Evolutionary conservation across 2,329 filamentous ascomycete species (phyloP).

Genomic region (Calonectria leucothoes): DNA sequence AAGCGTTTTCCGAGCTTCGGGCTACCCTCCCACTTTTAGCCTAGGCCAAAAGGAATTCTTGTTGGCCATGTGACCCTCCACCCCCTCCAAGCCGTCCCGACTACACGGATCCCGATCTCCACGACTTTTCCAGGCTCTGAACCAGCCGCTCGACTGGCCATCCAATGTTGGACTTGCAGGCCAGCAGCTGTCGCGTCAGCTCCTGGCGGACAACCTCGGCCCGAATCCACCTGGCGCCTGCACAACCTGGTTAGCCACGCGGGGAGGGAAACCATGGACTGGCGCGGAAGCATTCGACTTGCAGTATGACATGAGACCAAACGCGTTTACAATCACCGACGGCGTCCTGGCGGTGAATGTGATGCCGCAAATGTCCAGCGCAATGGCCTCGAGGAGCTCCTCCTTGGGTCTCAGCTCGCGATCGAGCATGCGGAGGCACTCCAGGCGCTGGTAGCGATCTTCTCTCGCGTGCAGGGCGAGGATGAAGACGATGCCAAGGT

Average conservation of each 20-base stretch:
- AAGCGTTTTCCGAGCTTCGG: constrained; percentile 41
- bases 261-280: neutral
- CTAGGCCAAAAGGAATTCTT: neutral
- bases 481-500: constrained; percentile 50
- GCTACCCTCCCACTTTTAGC: constrained; percentile 30
- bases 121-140: constrained; percentile 42
- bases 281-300: constrained; percentile 35
- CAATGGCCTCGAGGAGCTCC: constrained; percentile 47
- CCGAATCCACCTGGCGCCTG: constrained; percentile 48
- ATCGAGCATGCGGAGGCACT: neutral
- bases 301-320: constrained; percentile 61
- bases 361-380: constrained; percentile 55
- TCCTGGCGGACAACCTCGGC: constrained; percentile 44
- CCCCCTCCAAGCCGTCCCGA: neutral
- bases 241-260: too few species aligned
- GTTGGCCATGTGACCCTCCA: constrained; percentile 6
- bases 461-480: constrained; percentile 35
- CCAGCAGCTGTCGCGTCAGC: constrained; percentile 45
- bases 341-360: constrained; percentile 56
- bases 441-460: constrained; percentile 11
- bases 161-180: constrained; percentile 49
- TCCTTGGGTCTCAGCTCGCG: constrained; percentile 10
- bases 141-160: constrained; percentile 54
- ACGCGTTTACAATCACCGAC: constrained; percentile 59
- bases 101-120: constrained; percentile 27